phyloP scores from a whole-genome alignment of 176 grass and related monocot species.

The Juncus effusus region DNA sequence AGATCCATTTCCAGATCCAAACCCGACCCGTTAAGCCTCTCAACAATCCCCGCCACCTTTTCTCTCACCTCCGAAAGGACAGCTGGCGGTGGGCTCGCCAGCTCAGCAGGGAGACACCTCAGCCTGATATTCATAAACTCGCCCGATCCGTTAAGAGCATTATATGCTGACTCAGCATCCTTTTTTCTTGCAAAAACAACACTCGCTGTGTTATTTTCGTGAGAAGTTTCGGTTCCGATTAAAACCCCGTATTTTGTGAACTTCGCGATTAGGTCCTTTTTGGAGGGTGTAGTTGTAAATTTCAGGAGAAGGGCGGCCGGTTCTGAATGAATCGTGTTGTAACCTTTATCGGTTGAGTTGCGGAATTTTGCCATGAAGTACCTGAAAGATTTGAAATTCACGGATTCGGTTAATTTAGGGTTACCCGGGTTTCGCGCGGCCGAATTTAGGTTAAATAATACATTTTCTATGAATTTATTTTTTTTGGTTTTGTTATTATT shows the following conservation, averaged over 20 bases:
- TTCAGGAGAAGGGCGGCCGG: slow-evolving; percentile 36
- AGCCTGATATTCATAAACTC: slow-evolving; percentile 26
- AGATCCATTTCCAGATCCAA: slow-evolving; percentile 29
- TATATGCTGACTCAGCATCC: slow-evolving; percentile 31
- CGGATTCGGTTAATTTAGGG: slow-evolving; percentile 12
- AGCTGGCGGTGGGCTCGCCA: neutral
- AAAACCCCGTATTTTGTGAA: slow-evolving; percentile 31
- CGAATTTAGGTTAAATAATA: slow-evolving; percentile 27
- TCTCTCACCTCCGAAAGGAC: slow-evolving; percentile 33
- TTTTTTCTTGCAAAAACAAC: slow-evolving; percentile 36
- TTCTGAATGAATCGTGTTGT: slow-evolving; percentile 7
- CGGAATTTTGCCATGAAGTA: slow-evolving; percentile 17
- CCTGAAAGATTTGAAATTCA: neutral
- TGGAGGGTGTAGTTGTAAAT: slow-evolving; percentile 25
- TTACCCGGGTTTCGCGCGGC: slow-evolving; percentile 21
- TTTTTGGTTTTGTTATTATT: slow-evolving; percentile 9
- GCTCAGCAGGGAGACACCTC: slow-evolving; percentile 23
- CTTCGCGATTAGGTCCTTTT: slow-evolving; percentile 26
- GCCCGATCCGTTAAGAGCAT: slow-evolving; percentile 23
- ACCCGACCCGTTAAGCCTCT: slow-evolving; percentile 14
- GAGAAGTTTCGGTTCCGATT: slow-evolving; percentile 24
- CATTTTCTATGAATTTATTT: slow-evolving; percentile 4
- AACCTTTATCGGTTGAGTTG: neutral
- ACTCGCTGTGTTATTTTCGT: slow-evolving; percentile 24
- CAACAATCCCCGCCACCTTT: slow-evolving; percentile 36